Conservation (phyloP, 1,284 basidiomycete genomes). For the Cutaneotrichosporon sp. region DNA sequence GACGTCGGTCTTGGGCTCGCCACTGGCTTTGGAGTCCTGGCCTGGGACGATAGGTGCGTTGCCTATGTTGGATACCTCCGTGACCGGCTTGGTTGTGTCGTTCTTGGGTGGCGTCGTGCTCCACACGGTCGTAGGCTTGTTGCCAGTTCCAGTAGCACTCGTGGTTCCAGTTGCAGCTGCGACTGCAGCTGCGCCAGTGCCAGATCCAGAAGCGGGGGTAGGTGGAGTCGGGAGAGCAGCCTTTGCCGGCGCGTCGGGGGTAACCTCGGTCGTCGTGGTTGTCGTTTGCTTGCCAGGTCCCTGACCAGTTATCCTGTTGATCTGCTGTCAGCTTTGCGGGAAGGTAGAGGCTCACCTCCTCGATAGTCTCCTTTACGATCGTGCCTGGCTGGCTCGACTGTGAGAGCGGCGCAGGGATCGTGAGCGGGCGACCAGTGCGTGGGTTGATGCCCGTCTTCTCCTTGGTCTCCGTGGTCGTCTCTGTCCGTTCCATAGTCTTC, state of each 20-base stretch:
- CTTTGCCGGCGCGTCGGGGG: background rate
- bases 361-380: constrained; percentile 40
- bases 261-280: background rate
- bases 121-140: no score
- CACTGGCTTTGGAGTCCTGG: background rate
- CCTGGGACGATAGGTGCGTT: constrained; percentile 24
- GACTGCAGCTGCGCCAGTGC: background rate
- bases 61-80: background rate
- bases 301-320: constrained; percentile 11
- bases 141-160: background rate
- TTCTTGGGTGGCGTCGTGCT: background rate
- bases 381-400: constrained; percentile 19
- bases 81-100: constrained; percentile 15
- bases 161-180: background rate
- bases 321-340: constrained; percentile 5
- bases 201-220: background rate
- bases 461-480: constrained; percentile 2
- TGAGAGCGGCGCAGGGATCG: constrained; percentile 23
- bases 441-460: constrained; percentile 22
- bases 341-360: constrained; percentile 35
- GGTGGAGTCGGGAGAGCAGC: background rate
- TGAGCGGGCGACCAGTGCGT: constrained; percentile 38
- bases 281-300: constrained; percentile 1
- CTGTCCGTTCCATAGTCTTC: constrained; percentile 5
- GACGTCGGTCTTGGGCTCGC: background rate